Evolutionary conservation across 352 stramenopile genomes (phyloP).

Genomic region (Ophiocytium majus): DNA sequence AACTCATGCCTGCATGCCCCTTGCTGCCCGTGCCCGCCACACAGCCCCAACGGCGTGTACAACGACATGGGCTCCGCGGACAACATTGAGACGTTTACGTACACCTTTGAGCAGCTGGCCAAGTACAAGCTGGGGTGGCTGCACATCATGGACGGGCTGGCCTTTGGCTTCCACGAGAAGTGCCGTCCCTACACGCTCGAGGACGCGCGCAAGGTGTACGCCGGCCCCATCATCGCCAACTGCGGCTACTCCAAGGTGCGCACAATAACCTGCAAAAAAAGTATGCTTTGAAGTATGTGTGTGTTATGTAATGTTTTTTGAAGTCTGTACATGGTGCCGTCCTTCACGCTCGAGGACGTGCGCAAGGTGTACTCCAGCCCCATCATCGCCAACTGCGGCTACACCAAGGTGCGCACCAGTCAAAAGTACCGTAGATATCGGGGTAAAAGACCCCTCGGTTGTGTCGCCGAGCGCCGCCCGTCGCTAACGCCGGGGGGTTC

Average conservation of each 20-base stretch:
- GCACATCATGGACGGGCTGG: constrained; percentile 62
- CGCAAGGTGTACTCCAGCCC: constrained; percentile 57
- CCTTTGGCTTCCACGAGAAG: constrained; percentile 63
- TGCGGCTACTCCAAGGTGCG: constrained; percentile 59
- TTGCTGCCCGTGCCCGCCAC: too few species aligned
- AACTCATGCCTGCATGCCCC: too few species aligned
- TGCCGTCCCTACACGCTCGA: constrained; percentile 49
- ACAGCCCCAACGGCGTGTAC: constrained; percentile 62
- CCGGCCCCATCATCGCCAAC: constrained; percentile 61
- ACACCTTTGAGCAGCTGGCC: constrained; percentile 57
- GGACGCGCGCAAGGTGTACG: constrained; percentile 58
- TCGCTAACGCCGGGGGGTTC: too few species aligned
- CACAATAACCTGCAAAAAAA: too few species aligned
- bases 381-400: constrained; percentile 61
- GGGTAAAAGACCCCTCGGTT: too few species aligned
- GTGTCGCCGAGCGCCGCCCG: too few species aligned
- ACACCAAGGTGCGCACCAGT: too few species aligned
- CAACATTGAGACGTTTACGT: constrained; percentile 60
- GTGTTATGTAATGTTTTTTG: too few species aligned
- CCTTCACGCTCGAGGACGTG: constrained; percentile 57
- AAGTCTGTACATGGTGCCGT: constrained; percentile 46
- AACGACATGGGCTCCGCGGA: constrained; percentile 60
- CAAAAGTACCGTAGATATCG: too few species aligned
- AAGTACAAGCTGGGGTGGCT: constrained; percentile 61
- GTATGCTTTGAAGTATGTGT: too few species aligned